Conservation (phyloP, 2,329 filamentous ascomycete species). For the Scedosporium minutisporum region DNA sequence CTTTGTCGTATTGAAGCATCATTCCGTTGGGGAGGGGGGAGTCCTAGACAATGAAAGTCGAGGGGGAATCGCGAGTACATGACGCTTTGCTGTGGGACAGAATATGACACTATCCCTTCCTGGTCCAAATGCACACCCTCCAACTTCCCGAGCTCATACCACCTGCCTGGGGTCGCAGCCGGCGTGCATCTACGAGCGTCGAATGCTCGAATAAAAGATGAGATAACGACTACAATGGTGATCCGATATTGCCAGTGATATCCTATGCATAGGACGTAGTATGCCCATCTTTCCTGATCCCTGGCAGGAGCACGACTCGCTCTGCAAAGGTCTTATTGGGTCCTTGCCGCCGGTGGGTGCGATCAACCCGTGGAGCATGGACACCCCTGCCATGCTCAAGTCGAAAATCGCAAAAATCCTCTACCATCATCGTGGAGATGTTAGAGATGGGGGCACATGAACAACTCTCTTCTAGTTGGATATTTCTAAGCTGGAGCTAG, state of each 20-base stretch:
- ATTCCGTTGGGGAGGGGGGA: neutral
- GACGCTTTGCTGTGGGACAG: neutral
- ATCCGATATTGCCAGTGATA: neutral
- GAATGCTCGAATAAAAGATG: neutral
- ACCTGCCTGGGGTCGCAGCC: constrained; percentile 4
- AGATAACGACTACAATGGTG: neutral
- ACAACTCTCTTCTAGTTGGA: neutral
- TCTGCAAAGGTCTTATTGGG: neutral
- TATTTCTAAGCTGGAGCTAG: neutral
- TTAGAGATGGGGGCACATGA: no score
- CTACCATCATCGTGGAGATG: no score
- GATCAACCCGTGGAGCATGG: neutral
- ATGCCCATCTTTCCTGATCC: neutral
- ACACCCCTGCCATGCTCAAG: neutral
- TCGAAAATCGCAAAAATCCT: no score
- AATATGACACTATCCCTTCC: neutral
- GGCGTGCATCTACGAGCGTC: constrained; percentile 4
- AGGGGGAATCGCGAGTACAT: no score
- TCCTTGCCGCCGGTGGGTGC: neutral
- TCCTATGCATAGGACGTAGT: neutral
- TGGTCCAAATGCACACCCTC: neutral
- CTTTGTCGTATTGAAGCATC: neutral
- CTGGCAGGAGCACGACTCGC: neutral
- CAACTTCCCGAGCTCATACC: neutral
- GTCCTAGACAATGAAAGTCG: no score